phyloP scores from a whole-genome alignment of 176 grass and related monocot genomes.

The Poa annua region DNA sequence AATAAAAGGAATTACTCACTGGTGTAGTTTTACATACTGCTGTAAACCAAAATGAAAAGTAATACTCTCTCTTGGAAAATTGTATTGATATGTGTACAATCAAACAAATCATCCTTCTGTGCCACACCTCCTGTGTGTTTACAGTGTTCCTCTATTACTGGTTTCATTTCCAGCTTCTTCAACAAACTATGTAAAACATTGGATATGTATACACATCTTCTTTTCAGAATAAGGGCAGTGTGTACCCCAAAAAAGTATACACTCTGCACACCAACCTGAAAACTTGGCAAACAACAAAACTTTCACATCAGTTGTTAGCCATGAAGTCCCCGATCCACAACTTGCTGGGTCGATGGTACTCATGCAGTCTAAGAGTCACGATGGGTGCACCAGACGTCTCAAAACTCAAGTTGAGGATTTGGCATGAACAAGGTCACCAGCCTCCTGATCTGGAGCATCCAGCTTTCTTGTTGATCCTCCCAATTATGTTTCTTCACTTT shows the following conservation, averaged over 20 bases:
- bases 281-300: slow-evolving; percentile 12
- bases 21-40: neutral
- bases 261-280: neutral
- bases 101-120: slow-evolving; percentile 20
- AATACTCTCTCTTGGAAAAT: neutral
- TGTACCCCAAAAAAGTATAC: slow-evolving; percentile 12
- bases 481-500: slow-evolving; percentile 11
- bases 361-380: neutral
- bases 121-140: slow-evolving; percentile 4
- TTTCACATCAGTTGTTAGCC: slow-evolving; percentile 27
- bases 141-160: slow-evolving; percentile 25
- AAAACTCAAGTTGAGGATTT: slow-evolving; percentile 3
- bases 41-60: neutral
- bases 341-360: slow-evolving; percentile 5
- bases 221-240: neutral
- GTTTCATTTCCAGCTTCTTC: slow-evolving; percentile 29
- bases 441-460: neutral
- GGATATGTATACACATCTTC: slow-evolving; percentile 25
- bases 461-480: slow-evolving; percentile 2
- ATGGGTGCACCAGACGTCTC: neutral
- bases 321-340: slow-evolving; percentile 31
- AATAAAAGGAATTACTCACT: slow-evolving; percentile 34
- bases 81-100: neutral
- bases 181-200: slow-evolving; percentile 41
- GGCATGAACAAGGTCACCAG: neutral